A percentile compares a stretch with the other conserved stretches of the same genome.
Conservation (phyloP, 306 rosid genomes). For the Luffa aegyptiaca region DNA sequence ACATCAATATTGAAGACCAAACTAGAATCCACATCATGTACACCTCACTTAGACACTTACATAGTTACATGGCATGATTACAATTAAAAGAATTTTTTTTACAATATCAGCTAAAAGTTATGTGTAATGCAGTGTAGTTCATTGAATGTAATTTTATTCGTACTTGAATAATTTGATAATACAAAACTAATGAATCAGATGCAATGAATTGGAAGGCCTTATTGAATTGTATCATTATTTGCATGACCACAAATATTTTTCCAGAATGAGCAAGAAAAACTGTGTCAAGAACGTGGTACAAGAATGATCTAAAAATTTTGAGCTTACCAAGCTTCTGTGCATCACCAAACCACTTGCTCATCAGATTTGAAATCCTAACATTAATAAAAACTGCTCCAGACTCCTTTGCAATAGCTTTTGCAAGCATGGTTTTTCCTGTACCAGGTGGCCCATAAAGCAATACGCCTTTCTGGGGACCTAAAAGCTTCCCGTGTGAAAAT, state of each 20-base stretch:
- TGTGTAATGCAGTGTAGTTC: not conserved
- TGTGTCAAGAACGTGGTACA: not conserved
- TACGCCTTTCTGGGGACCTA: constrained; percentile 94
- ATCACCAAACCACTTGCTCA: constrained; percentile 99
- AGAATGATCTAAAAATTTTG: not conserved
- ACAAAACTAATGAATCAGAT: not conserved
- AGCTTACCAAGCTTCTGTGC: constrained; percentile 93
- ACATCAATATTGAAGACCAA: not conserved
- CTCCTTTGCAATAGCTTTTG: constrained; percentile 97
- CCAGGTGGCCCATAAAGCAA: constrained; percentile 97
- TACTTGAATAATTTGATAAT: not conserved
- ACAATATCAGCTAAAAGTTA: not conserved
- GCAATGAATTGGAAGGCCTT: not conserved
- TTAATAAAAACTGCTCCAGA: constrained; percentile 94
- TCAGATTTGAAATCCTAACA: constrained; percentile 82
- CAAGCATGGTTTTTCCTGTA: constrained; percentile 99
- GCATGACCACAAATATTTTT: not conserved
- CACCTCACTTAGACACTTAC: not conserved
- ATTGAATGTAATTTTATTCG: not conserved
- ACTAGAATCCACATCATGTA: not conserved
- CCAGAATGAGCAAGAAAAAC: not conserved
- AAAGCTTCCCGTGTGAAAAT: constrained; percentile 78
- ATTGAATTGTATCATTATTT: not conserved
- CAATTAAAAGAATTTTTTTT: not conserved
- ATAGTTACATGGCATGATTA: not conserved